Base-by-base conservation (phyloP, 306 rosid genomes). In the Vicia faba region DNA sequence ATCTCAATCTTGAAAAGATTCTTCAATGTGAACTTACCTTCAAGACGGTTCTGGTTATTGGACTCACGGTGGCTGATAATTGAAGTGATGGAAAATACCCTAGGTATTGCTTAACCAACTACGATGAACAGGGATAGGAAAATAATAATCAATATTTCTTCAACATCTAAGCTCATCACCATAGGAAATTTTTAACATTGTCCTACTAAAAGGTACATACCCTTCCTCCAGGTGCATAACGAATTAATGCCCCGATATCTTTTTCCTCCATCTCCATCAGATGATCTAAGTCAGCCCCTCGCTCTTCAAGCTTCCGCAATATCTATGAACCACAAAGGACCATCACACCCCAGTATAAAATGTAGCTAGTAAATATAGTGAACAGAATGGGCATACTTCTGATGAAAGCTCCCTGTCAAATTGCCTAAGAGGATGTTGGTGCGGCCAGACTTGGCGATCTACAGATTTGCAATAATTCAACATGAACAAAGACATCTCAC, bases 381-480 rank as follows among this genome's bases (percentile, higher is more conserved):
- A 66, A 72, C 43, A 77, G 31, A 76, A 71, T 68, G 75, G 61
- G 78, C 88, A 78, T 69, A 92, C 98, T 39, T 89, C 96, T 44
- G 79, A 66, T 11, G 98, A 88, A 66, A 92, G 83, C 62, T 89
- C 98, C 91, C 69, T 89, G 74, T 84, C 88, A 75, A 89, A 92
- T 70, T 89, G 98, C 75, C 98, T 80, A 68, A 92, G 91, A 56
- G 98, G 96, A 89, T 92, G 96, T 61, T 75, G 96, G 71, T 87
- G 86, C 0, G 98, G 96, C 98, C 98, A 92, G 76, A 92, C 71
- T 89, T 88, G 91, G 68, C 91, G 96, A 80, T 92, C 98, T 75
- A 92, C 98, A 41, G 96, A 96, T 79, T 89, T 92, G 89, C 98
- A 89, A 79, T 89, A 92, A 69, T 92, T 96, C 87, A 92, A 82